Conservation (phyloP, 345 rosid genomes). For the Salix caprea region DNA sequence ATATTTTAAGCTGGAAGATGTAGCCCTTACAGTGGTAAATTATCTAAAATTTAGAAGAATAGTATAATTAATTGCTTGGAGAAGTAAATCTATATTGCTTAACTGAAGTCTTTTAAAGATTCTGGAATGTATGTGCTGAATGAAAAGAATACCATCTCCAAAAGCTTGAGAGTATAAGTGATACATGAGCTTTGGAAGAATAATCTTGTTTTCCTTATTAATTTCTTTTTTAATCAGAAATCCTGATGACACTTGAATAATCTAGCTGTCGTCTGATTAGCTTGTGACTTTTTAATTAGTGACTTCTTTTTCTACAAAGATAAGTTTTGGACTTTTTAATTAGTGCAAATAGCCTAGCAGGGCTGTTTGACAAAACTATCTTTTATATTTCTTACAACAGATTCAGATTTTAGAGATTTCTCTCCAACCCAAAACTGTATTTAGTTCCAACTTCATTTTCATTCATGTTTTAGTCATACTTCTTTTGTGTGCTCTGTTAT, state of each 20-base stretch:
- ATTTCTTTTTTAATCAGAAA: neutral
- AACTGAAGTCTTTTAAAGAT: neutral
- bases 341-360: neutral
- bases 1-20: neutral
- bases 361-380: neutral
- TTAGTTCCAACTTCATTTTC: neutral
- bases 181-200: neutral
- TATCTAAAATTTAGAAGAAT: neutral
- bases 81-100: neutral
- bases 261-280: neutral
- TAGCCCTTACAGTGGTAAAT: neutral
- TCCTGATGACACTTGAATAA: neutral
- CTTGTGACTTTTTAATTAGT: neutral
- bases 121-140: neutral
- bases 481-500: neutral
- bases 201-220: neutral
- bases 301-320: neutral
- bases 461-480: neutral
- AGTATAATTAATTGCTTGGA: neutral
- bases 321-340: neutral
- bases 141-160: neutral
- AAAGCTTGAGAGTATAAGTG: neutral
- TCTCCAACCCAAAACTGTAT: neutral
- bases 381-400: neutral
- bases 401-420: neutral